phyloP scores from a whole-genome alignment of 2,329 filamentous ascomycete species.

The Fusarium ramigenum region DNA sequence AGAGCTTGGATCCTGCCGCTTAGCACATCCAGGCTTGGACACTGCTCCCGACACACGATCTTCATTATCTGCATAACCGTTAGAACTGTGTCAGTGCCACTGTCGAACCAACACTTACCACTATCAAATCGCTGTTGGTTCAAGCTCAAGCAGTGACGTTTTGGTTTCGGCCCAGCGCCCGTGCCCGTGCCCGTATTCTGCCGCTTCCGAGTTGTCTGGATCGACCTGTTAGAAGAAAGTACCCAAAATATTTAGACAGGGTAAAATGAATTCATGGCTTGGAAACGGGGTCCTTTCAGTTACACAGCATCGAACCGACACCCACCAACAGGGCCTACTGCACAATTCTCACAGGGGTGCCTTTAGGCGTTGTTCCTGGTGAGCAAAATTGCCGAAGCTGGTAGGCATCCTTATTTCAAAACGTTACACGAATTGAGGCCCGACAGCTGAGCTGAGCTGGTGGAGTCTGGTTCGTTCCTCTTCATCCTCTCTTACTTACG shows the following conservation, averaged over 20 bases:
- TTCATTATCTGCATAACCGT: background rate
- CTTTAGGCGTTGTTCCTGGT: background rate
- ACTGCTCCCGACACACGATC: background rate
- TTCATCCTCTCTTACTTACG: constrained; percentile 24
- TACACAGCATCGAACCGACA: constrained; percentile 22
- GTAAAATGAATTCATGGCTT: background rate
- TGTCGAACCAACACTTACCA: background rate
- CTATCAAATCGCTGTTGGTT: constrained; percentile 16
- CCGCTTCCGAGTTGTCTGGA: constrained; percentile 19
- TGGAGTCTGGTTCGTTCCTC: constrained; percentile 2
- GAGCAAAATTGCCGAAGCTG: constrained; percentile 3
- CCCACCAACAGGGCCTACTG: constrained; percentile 7
- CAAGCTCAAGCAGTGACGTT: constrained; percentile 19
- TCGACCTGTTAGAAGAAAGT: constrained; percentile 18
- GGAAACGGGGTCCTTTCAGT: constrained; percentile 16
- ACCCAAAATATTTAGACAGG: background rate
- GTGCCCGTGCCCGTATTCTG: constrained; percentile 7
- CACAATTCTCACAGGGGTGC: constrained; percentile 18
- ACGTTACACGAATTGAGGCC: background rate
- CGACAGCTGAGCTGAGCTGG: background rate
- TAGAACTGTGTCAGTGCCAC: background rate
- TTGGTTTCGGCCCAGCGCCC: constrained; percentile 15
- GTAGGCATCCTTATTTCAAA: background rate
- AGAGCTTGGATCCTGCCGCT: background rate
- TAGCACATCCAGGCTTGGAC: background rate